These are phyloP conservation scores for Annulohypoxylon stygium DNA, from an alignment of 495 filamentous ascomycete species.

Conservation along the genomic window DNA sequence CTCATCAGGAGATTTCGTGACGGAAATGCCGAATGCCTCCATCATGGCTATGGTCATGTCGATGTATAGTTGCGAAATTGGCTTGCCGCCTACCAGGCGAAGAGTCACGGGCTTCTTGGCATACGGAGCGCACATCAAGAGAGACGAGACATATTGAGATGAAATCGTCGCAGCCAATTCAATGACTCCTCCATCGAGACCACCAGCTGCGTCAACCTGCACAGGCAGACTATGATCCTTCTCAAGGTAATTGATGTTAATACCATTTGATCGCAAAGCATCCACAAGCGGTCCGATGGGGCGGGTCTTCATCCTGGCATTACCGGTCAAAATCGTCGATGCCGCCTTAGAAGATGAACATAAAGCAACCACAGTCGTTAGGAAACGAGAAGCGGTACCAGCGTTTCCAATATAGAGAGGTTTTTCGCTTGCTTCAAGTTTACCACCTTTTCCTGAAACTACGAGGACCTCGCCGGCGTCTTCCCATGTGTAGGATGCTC, in stretches of 20 bases:
- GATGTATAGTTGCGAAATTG: conserved; percentile 96
- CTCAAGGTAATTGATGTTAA: conserved; percentile 84
- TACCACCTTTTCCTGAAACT: conserved; percentile 89
- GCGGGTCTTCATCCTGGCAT: conserved; percentile 94
- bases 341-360: conserved; percentile 72
- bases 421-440: conserved; percentile 78
- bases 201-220: conserved; percentile 82
- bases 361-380: conserved; percentile 91
- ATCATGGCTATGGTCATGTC: conserved; percentile 99
- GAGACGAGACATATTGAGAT: conserved; percentile 96
- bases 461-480: conserved; percentile 90
- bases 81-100: conserved; percentile 90
- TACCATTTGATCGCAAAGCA: conserved; percentile 86
- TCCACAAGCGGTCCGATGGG: conserved; percentile 96
- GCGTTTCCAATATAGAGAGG: conserved; percentile 96
- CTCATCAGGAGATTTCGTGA: conserved; percentile 69
- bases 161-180: conserved; percentile 94
- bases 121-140: conserved; percentile 97
- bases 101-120: conserved; percentile 94
- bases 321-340: conserved; percentile 88
- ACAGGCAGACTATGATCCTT: conserved; percentile 85
- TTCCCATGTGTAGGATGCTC: conserved; percentile 96
- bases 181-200: conserved; percentile 92
- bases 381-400: conserved; percentile 94
- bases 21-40: conserved; percentile 88